These are phyloP conservation scores for Xylaria bambusicola DNA, from an alignment of 495 filamentous ascomycete genomes.

Conservation along the genomic window DNA sequence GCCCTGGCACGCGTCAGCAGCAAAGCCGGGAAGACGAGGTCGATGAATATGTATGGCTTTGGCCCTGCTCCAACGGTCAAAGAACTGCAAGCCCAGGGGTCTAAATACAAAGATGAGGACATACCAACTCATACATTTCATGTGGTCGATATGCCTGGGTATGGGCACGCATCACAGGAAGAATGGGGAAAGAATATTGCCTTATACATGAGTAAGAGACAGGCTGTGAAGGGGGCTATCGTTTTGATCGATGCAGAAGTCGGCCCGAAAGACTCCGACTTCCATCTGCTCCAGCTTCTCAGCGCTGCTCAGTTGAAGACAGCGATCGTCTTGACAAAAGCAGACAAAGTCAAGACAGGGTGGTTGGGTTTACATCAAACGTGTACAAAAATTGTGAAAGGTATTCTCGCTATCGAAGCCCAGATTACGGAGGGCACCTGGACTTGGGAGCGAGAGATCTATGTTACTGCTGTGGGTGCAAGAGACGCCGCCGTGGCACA, in stretches of 20 bases:
- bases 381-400: conserved; percentile 39
- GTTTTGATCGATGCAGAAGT: conserved; percentile 79
- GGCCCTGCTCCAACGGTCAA: conserved; percentile 43
- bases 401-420: conserved; percentile 37
- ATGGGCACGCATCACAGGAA: conserved; percentile 72
- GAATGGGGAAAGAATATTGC: conserved; percentile 87
- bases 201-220: conserved; percentile 74
- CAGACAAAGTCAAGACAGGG: conserved; percentile 56
- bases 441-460: conserved; percentile 51
- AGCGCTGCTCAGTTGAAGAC: conserved; percentile 64
- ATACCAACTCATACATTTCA: conserved; percentile 60
- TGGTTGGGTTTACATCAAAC: conserved; percentile 36
- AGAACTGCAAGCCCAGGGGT: conserved; percentile 21
- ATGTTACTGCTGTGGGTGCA: conserved; percentile 50
- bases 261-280: conserved; percentile 76
- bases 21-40: conserved; percentile 74
- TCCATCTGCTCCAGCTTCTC: conserved; percentile 64
- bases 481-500: conserved; percentile 23
- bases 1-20: conserved; percentile 64
- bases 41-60: conserved; percentile 85
- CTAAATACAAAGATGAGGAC: conserved; percentile 44
- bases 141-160: conserved; percentile 91
- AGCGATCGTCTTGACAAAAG: conserved; percentile 82
- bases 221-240: conserved; percentile 78
- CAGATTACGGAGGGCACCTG: conserved; percentile 34